These are phyloP conservation scores for Geotrichum citri-aurantii DNA, from an alignment of 1,139 yeast genomes.

Conservation along the genomic window DNA sequence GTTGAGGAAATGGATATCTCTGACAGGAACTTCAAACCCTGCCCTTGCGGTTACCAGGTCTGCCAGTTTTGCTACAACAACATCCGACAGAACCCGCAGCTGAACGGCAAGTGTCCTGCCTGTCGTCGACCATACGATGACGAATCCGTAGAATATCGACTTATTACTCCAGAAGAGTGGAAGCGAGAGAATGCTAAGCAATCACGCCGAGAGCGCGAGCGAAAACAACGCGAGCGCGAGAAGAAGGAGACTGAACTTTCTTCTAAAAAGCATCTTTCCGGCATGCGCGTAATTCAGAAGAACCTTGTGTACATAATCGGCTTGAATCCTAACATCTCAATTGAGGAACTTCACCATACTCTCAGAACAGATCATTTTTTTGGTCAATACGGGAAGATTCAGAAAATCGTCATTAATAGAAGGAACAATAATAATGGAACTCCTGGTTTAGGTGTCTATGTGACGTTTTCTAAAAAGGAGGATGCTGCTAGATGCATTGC, in stretches of 20 bases:
- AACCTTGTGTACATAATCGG: conserved; percentile 96
- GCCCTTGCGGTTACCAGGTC: conserved; percentile 98
- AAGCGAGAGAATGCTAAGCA: conserved; percentile 21
- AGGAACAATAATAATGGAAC: conserved; percentile 48
- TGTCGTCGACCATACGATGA: conserved; percentile 94
- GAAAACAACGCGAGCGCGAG: conserved; percentile 85
- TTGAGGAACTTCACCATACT: conserved; percentile 82
- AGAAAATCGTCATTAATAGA: conserved; percentile 87
- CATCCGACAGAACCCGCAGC: conserved; percentile 70
- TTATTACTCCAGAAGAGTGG: conserved; percentile 72
- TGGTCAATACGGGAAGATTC: conserved; percentile 96
- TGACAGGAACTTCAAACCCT: conserved; percentile 94
- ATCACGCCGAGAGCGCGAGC: conserved; percentile 41
- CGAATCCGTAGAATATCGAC: conserved; percentile 81
- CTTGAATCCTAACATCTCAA: conserved; percentile 80
- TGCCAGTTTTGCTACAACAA: conserved; percentile 98
- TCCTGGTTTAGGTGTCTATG: conserved; percentile 91
- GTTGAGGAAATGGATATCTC: conserved; percentile 90
- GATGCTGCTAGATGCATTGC: conserved; percentile 17
- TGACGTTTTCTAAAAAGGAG: conserved; percentile 68
- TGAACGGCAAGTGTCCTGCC: conserved; percentile 96
- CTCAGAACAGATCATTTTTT: conserved; percentile 88
- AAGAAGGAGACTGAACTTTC: conserved; percentile 79
- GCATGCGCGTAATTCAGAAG: conserved; percentile 96
- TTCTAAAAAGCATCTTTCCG: conserved; percentile 81